Evolutionary conservation across 1,139 yeast species (phyloP), one percentile per base, ranked within the genome.

Genomic region (Blastobotrys arbuscula): DNA sequence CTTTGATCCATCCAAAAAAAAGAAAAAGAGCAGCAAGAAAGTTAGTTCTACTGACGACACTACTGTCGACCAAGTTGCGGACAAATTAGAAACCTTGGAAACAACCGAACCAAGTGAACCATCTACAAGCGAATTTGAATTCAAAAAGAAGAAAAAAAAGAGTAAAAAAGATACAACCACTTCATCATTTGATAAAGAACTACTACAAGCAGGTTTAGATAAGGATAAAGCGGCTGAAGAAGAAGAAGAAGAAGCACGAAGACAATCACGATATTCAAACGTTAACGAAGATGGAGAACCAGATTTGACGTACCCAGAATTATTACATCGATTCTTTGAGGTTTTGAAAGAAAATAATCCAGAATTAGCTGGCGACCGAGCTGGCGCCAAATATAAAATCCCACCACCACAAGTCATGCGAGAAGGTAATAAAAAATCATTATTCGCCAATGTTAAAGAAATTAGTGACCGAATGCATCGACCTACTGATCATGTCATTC

Each of bases 321-420:
- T 92, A 57, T 77, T 92, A 61, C 77, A 84, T 50, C 80, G 97
- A 67, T 90, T 94, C 67, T 92, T 89, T 74, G 72, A 75, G 50
- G 83, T 90, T 56, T 78, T 94, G 63, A 88, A 87, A 63, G 84
- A 86, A 59, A 90, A 92, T 73, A 94, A 92, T 73, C 99, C 99
- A 52, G 98, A 92, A 68, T 79, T 94, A 64, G 98, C 97, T 44
- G 97, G 97, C 60, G 97, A 92, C 67, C 82, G 95, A 71, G 77
- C 89, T 41, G 95, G 96, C 44, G 81, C 89, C 50, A 90, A 90
- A 71, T 85, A 90, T 74, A 86, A 94, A 77, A 90, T 92, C 62
- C 98, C 98, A 49, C 98, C 97, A 48, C 99, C 99, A 55, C 77
- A 84, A 56, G 92, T 95, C 69, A 86, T 84, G 71, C 89, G 98